Base-by-base conservation (phyloP, 139 green algal species). In the Asterochloris sp. region DNA sequence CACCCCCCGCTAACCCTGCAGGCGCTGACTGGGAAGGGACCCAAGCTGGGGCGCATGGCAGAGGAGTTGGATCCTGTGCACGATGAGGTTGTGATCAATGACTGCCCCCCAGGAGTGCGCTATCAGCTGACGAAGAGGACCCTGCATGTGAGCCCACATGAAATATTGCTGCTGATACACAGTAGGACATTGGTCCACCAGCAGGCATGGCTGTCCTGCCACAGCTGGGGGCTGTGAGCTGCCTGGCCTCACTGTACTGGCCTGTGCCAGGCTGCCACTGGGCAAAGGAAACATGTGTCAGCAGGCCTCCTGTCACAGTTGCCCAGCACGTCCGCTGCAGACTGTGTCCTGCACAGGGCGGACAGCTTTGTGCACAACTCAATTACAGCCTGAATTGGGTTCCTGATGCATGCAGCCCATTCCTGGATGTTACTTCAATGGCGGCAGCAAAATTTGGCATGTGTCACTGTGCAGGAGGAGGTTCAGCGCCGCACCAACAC, bases 61-160 rank as follows among this genome's bases (percentile, higher is more conserved):
- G 28, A 78, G 4, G 14, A 66, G 38, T 54, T 54, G 38, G 38
- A 54, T 54, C 27, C 13, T 9, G 28, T 78, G 27, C 27, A 62
- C 0, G 15, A 66, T 15, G 88, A 92, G 29, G 87, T 93, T 9
- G 26, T 62, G 6, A 92, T 93, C 73, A 93, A 93, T 28, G 85
- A 91, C 69, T 88, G 87, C 8, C 73, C 85, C 10, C 69, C 85
- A 2, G 47, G 77, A 1, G 67, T 89, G 14, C 84, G 90, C 27
- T 82, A 88, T 62, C 81, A 89, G 63, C 82, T 93, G 62, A 91
- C 88, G 6, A 89, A 90, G 60, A 82, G 88, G 15, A 71, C 62
- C 38, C 38, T 54, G 38, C 38, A 54, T 54, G 38, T 54, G 38
- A 54, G 38, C 38, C 38, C 38, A 10, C 4, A 2, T 54, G 38